These are phyloP conservation scores for Fusarium hainanense DNA, from an alignment of 2,329 filamentous ascomycete species.

Conservation along the genomic window DNA sequence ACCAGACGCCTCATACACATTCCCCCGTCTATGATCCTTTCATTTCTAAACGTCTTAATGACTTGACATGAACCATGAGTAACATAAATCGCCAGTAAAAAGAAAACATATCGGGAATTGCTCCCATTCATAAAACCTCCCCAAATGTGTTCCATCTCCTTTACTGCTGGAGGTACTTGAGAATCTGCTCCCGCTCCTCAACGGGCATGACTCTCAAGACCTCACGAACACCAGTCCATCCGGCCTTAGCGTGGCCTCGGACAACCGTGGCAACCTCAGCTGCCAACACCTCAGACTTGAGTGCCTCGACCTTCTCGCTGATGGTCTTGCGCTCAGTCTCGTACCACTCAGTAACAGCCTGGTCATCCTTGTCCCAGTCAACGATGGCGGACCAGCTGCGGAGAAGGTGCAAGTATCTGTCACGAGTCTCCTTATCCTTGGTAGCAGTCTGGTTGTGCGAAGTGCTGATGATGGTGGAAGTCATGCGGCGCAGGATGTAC, in stretches of 20 bases:
- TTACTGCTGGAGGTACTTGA: conserved; percentile 67
- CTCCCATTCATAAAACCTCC: conserved; percentile 14
- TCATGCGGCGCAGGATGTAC: conserved; percentile 93
- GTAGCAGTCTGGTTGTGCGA: conserved; percentile 49
- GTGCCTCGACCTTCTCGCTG: conserved; percentile 82
- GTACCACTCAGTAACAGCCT: conserved; percentile 91
- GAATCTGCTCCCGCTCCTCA: conserved; percentile 85
- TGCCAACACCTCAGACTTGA: conserved; percentile 78
- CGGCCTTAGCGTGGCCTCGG: conserved; percentile 68
- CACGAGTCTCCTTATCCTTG: conserved; percentile 66
- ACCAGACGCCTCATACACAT: conserved; percentile 42
- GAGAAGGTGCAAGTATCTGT: conserved; percentile 77
- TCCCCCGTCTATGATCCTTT: conserved; percentile 38
- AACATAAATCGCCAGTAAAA: conserved; percentile 39
- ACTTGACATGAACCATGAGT: conserved; percentile 34
- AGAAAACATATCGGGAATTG: conserved; percentile 29
- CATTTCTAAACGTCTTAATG: conserved; percentile 38
- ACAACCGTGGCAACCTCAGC: conserved; percentile 60
- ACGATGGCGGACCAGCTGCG: conserved; percentile 84
- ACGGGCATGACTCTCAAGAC: conserved; percentile 88
- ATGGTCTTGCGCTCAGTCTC: conserved; percentile 91
- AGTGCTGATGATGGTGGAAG: conserved; percentile 53
- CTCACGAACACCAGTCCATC: conserved; percentile 87
- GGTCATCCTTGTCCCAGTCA: conserved; percentile 82
- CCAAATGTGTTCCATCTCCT: conserved; percentile 1